phyloP scores from a whole-genome alignment of 2,329 filamentous ascomycete species.

The Chrysoporthe deuterocubensis region DNA sequence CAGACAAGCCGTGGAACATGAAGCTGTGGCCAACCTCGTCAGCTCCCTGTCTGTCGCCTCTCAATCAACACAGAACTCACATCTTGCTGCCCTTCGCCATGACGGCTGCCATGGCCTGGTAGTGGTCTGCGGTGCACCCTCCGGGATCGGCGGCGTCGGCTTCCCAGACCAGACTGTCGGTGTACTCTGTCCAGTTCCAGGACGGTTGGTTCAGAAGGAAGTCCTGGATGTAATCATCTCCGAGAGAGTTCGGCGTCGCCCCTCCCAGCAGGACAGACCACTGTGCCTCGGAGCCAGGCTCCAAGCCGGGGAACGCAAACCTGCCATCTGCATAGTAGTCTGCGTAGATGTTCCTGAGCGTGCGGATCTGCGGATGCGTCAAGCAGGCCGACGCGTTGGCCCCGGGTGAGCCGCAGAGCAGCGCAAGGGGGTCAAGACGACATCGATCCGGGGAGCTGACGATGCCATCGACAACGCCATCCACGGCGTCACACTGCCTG shows the following conservation, averaged over 20 bases:
- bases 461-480: conserved; percentile 47
- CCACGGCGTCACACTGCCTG: conserved; percentile 45
- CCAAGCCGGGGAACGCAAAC: conserved; percentile 42
- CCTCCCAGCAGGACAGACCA: conserved; percentile 33
- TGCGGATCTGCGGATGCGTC: conserved; percentile 40
- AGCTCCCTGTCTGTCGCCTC: not conserved
- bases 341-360: conserved; percentile 37
- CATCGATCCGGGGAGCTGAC: conserved; percentile 37
- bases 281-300: conserved; percentile 47
- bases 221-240: conserved; percentile 35
- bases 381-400: conserved; percentile 25
- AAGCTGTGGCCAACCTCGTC: conserved; percentile 29
- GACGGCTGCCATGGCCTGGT: conserved; percentile 36
- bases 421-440: conserved; percentile 36
- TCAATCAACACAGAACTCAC: not conserved
- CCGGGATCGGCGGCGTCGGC: conserved; percentile 36
- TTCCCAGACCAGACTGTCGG: conserved; percentile 33
- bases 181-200: conserved; percentile 39
- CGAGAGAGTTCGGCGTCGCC: conserved; percentile 31
- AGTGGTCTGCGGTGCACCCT: conserved; percentile 36
- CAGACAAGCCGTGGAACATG: conserved; percentile 47
- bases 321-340: conserved; percentile 29
- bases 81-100: conserved; percentile 44
- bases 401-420: conserved; percentile 33
- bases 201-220: conserved; percentile 36